A percentile compares a stretch with the other conserved stretches of the same genome.
Conservation (phyloP, 2,329 filamentous ascomycete species). For the Penicillium verrucosum region DNA sequence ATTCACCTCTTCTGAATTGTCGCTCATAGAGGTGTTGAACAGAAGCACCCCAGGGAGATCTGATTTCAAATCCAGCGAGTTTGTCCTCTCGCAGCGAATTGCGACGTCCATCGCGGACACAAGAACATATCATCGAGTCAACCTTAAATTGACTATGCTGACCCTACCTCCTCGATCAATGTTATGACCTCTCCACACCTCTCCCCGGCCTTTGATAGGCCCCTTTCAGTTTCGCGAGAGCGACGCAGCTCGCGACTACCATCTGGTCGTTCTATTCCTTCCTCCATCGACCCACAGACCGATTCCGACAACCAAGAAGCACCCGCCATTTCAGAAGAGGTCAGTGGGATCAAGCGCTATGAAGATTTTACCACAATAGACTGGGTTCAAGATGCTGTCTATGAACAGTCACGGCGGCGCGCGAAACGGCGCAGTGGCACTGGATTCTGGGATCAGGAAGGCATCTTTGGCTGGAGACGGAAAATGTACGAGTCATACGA, state of each 20-base stretch:
- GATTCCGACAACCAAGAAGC: slow-evolving; percentile 55
- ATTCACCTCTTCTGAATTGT: slow-evolving; percentile 5
- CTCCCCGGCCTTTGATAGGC: slow-evolving; percentile 31
- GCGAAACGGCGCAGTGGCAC: slow-evolving; percentile 69
- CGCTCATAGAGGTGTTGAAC: background rate
- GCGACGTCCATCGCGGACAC: slow-evolving; percentile 11
- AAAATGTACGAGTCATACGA: slow-evolving; percentile 85
- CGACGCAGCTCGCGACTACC: slow-evolving; percentile 38
- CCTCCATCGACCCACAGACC: slow-evolving; percentile 54
- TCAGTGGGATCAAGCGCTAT: slow-evolving; percentile 96
- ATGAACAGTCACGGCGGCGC: slow-evolving; percentile 80
- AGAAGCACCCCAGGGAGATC: background rate
- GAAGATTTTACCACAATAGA: slow-evolving; percentile 97
- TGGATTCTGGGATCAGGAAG: slow-evolving; percentile 66
- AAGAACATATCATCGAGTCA: slow-evolving; percentile 12
- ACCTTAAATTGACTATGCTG: slow-evolving; percentile 29
- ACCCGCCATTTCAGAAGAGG: slow-evolving; percentile 83
- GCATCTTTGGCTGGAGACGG: slow-evolving; percentile 73
- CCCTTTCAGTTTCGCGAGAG: slow-evolving; percentile 32
- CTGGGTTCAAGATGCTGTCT: slow-evolving; percentile 96
- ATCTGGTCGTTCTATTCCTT: slow-evolving; percentile 55
- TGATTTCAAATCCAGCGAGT: background rate
- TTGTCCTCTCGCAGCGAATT: background rate
- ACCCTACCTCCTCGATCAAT: slow-evolving; percentile 27
- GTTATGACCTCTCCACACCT: slow-evolving; percentile 42